phyloP scores from a whole-genome alignment of 176 grass and related monocot genomes.

The Musa itinerans region DNA sequence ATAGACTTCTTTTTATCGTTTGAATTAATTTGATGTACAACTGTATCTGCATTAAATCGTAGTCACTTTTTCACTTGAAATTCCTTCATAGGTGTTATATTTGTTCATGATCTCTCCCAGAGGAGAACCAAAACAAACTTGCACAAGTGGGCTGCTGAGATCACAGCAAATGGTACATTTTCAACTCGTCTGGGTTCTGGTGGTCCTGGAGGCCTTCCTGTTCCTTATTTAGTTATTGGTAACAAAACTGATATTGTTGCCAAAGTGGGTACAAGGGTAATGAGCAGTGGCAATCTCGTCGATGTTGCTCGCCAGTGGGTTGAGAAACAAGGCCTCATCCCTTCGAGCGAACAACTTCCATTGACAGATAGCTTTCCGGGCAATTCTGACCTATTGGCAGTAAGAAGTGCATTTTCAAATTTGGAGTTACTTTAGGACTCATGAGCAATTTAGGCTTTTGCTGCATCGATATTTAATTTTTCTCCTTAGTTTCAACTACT shows the following conservation, averaged over 20 bases:
- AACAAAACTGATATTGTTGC: constrained; percentile 76
- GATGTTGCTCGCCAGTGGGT: constrained; percentile 82
- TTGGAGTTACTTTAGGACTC: background rate
- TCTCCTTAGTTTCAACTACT: background rate
- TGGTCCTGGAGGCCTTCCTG: constrained; percentile 93
- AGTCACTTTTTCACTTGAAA: constrained; percentile 9
- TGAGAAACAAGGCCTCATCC: constrained; percentile 78
- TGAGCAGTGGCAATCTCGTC: constrained; percentile 71
- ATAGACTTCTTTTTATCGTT: background rate
- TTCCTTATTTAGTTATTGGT: constrained; percentile 86
- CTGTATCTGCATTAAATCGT: background rate
- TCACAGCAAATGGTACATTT: constrained; percentile 70
- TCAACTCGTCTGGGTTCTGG: constrained; percentile 65
- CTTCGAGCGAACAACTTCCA: constrained; percentile 71
- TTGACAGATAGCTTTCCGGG: constrained; percentile 77
- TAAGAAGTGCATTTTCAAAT: constrained; percentile 35
- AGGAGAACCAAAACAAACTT: constrained; percentile 86
- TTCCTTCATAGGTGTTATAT: constrained; percentile 74
- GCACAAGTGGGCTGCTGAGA: constrained; percentile 78
- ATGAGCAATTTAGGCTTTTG: background rate
- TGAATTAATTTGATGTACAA: background rate
- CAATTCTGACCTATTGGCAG: constrained; percentile 56
- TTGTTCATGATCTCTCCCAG: constrained; percentile 85
- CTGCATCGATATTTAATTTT: background rate
- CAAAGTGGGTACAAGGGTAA: constrained; percentile 41